These are phyloP conservation scores for Vicia sativa DNA, from an alignment of 306 rosid genomes.

Conservation along the genomic window DNA sequence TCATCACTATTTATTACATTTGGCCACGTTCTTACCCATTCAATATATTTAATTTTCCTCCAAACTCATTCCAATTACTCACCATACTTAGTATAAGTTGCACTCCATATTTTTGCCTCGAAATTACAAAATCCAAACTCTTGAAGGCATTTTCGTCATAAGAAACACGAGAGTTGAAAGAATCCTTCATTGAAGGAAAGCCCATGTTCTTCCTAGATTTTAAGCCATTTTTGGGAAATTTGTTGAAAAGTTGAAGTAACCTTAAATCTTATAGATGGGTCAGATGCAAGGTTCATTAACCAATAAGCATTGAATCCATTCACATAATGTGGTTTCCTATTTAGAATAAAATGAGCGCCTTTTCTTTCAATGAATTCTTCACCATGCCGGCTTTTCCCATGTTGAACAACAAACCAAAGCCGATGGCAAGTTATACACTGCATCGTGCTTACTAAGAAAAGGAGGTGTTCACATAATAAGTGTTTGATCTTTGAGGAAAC, in stretches of 20 bases:
- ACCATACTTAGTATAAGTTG: constrained; percentile 23
- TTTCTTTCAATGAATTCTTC: constrained; percentile 32
- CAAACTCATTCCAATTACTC: constrained; percentile 27
- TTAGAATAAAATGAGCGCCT: constrained; percentile 43
- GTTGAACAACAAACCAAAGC: constrained; percentile 1
- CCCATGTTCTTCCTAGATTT: constrained; percentile 48
- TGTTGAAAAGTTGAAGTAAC: constrained; percentile 41
- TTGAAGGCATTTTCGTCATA: constrained; percentile 39
- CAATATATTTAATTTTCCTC: constrained; percentile 24
- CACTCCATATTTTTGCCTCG: constrained; percentile 30
- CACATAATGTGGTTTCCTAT: constrained; percentile 42
- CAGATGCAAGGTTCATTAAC: constrained; percentile 58
- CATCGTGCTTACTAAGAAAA: too few relatives aligned
- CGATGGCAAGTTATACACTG: too few relatives aligned
- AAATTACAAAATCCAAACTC: constrained; percentile 37
- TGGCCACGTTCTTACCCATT: constrained; percentile 36
- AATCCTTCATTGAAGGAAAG: constrained; percentile 48
- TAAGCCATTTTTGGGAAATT: constrained; percentile 43
- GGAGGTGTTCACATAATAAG: too few relatives aligned
- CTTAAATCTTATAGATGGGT: constrained; percentile 46
- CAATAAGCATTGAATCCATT: constrained; percentile 66
- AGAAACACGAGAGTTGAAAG: constrained; percentile 44
- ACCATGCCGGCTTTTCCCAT: not conserved
- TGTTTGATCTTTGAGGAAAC: too few relatives aligned
- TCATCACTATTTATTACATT: not conserved